Evolutionary conservation across 257 asterid species (phyloP).

Genomic region (Leonotis leonurus): DNA sequence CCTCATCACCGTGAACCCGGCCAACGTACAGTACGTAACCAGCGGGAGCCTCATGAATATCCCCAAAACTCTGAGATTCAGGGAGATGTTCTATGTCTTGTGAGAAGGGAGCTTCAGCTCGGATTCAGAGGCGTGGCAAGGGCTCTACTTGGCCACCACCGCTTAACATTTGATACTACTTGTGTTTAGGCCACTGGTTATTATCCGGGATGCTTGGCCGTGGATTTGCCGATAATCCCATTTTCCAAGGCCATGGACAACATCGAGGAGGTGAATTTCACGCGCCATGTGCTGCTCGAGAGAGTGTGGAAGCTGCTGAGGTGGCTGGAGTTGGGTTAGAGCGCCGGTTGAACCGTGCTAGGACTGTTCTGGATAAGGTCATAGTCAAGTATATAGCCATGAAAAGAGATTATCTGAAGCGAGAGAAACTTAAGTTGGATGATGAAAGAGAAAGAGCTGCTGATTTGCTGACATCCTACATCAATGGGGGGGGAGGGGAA

Average conservation of each 20-base stretch:
- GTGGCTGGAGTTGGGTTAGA: slow-evolving; percentile 46
- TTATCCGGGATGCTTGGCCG: slow-evolving; percentile 50
- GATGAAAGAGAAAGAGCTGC: slow-evolving; percentile 16
- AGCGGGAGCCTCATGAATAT: slow-evolving; percentile 40
- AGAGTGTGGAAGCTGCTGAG: slow-evolving; percentile 49
- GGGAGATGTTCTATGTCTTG: slow-evolving; percentile 46
- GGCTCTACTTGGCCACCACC: slow-evolving; percentile 31
- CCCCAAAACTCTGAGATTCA: slow-evolving; percentile 48
- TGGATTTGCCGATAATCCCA: slow-evolving; percentile 42
- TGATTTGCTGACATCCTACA: slow-evolving; percentile 50
- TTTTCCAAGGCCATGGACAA: slow-evolving; percentile 54
- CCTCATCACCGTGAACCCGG: slow-evolving; percentile 41
- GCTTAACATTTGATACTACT: slow-evolving; percentile 52
- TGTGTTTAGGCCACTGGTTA: slow-evolving; percentile 45
- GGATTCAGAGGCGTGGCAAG: slow-evolving; percentile 44
- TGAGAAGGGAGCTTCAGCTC: slow-evolving; percentile 64
- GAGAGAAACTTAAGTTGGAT: neutral
- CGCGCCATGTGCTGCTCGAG: slow-evolving; percentile 46
- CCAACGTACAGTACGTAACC: slow-evolving; percentile 53
- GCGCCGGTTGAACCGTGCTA: slow-evolving; percentile 25
- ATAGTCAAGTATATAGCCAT: slow-evolving; percentile 30
- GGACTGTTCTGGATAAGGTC: slow-evolving; percentile 33
- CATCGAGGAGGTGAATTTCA: slow-evolving; percentile 46
- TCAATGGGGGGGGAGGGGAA: slow-evolving; percentile 22
- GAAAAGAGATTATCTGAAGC: slow-evolving; percentile 34